Evolutionary conservation across 2,329 filamentous ascomycete species (phyloP).

Genomic region (Hawksworthiomyces lignivorus): DNA sequence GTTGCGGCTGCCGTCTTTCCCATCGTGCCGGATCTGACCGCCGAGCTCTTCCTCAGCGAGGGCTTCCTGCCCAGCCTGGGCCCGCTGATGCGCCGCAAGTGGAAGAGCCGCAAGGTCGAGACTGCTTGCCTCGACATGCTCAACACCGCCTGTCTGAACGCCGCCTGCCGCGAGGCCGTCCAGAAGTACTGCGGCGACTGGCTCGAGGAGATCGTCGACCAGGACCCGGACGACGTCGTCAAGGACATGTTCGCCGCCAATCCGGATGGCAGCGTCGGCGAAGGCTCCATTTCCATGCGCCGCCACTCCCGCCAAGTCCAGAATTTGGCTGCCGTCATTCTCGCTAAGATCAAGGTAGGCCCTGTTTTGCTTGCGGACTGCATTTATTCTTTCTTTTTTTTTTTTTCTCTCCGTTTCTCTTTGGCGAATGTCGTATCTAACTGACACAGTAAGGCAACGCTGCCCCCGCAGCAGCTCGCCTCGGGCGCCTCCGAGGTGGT

Average conservation of each 20-base stretch:
- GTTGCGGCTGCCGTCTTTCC: constrained; percentile 86
- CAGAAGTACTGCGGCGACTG: constrained; percentile 78
- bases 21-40: constrained; percentile 66
- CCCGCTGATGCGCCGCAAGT: constrained; percentile 67
- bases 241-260: constrained; percentile 41
- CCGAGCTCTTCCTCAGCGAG: constrained; percentile 77
- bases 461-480: constrained; percentile 34
- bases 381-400: too few species aligned
- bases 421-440: constrained; percentile 29
- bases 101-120: constrained; percentile 80
- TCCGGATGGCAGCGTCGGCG: constrained; percentile 50
- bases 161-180: constrained; percentile 73
- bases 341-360: constrained; percentile 67
- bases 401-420: too few species aligned
- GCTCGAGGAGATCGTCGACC: constrained; percentile 76
- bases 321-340: constrained; percentile 63
- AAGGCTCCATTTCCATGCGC: constrained; percentile 52
- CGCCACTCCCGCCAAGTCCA: constrained; percentile 55
- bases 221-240: constrained; percentile 53
- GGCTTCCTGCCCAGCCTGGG: constrained; percentile 75
- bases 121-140: constrained; percentile 81
- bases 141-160: constrained; percentile 84
- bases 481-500: constrained; percentile 18
- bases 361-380: too few species aligned
- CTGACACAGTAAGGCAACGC: constrained; percentile 48